These are phyloP conservation scores for Curvularia sp. DNA, from an alignment of 2,329 filamentous ascomycete species.

Conservation along the genomic window DNA sequence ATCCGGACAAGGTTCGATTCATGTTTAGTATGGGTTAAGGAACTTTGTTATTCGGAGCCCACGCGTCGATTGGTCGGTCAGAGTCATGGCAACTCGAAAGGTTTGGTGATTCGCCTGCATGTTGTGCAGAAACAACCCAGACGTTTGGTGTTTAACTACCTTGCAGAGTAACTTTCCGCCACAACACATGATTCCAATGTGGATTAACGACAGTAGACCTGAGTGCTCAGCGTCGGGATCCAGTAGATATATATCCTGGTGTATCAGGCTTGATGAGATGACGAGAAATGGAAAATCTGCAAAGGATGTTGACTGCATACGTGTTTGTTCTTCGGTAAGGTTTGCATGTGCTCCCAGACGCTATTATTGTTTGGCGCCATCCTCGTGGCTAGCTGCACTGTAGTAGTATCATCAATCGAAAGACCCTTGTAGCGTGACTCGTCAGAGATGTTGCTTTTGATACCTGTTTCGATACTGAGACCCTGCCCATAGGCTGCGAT, in stretches of 20 bases:
- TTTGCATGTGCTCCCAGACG: neutral
- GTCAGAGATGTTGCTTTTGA: neutral
- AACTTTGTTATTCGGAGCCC: slow-evolving; percentile 24
- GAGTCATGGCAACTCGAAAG: slow-evolving; percentile 11
- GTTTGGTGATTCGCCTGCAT: slow-evolving; percentile 19
- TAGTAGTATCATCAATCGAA: neutral
- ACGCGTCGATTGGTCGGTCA: slow-evolving; percentile 20
- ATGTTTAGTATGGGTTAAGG: slow-evolving; percentile 15
- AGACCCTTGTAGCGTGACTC: neutral
- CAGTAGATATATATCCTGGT: neutral
- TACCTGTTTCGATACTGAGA: neutral
- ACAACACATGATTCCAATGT: slow-evolving; percentile 16
- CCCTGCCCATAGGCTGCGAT: neutral
- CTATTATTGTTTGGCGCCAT: neutral
- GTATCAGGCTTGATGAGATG: neutral
- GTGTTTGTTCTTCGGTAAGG: neutral
- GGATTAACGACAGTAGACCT: neutral
- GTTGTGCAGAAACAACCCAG: slow-evolving; percentile 28
- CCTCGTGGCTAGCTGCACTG: neutral
- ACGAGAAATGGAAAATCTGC: neutral
- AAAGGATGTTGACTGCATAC: neutral
- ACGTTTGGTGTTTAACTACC: slow-evolving; percentile 31
- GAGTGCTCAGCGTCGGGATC: neutral
- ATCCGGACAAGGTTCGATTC: slow-evolving; percentile 21
- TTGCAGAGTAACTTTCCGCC: slow-evolving; percentile 13